Evolutionary conservation across 1,284 basidiomycete species (phyloP).

Genomic region (Ustilago shanxiensis): DNA sequence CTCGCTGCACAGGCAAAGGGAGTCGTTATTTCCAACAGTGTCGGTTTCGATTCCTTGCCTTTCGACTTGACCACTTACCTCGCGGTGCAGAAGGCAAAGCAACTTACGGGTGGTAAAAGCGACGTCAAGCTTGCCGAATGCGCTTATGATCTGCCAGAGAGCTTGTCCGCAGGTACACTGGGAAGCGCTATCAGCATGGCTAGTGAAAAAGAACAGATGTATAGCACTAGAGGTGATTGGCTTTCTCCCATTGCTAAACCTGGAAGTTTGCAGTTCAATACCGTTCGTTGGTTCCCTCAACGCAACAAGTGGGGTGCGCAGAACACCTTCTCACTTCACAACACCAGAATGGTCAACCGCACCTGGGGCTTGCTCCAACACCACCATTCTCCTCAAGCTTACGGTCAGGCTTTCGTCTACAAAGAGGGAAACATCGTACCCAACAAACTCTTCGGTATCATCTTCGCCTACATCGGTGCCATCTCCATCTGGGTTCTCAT

Average conservation of each 20-base stretch:
- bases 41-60: constrained; percentile 78
- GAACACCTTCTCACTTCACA: constrained; percentile 77
- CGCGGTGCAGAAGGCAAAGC: constrained; percentile 74
- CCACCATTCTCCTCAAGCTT: constrained; percentile 50
- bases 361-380: constrained; percentile 80
- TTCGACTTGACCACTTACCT: constrained; percentile 77
- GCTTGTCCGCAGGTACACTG: constrained; percentile 80
- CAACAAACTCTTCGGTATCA: constrained; percentile 72
- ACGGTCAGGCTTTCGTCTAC: constrained; percentile 77
- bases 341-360: constrained; percentile 80
- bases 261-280: constrained; percentile 72
- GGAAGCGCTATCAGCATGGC: constrained; percentile 73
- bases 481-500: constrained; percentile 63
- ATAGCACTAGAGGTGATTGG: constrained; percentile 30
- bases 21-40: constrained; percentile 79
- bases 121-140: constrained; percentile 48
- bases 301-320: constrained; percentile 74
- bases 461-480: constrained; percentile 71
- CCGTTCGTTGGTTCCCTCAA: constrained; percentile 73
- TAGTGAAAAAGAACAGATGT: constrained; percentile 32
- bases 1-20: constrained; percentile 77
- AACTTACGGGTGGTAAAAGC: constrained; percentile 68
- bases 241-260: constrained; percentile 46
- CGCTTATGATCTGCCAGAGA: constrained; percentile 73
- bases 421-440: constrained; percentile 77